Conservation (phyloP, 768 basidiomycete species). For the Lenzites betulinus region DNA sequence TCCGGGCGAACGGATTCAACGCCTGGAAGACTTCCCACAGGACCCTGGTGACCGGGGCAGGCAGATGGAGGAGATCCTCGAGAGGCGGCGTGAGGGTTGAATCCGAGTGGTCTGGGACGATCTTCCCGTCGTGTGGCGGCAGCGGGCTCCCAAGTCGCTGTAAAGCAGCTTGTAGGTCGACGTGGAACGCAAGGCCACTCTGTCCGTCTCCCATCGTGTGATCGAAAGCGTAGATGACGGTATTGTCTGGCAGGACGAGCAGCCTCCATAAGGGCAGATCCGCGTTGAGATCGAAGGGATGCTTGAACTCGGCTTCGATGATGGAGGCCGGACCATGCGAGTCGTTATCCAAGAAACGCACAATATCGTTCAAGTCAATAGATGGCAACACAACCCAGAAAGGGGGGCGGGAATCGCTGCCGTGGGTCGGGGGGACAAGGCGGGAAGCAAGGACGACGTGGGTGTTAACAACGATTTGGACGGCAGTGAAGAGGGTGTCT, state of each 20-base stretch:
- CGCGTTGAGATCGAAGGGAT: constrained; percentile 30
- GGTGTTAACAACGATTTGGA: constrained; percentile 30
- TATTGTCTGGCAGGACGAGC: constrained; percentile 34
- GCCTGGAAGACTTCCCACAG: constrained; percentile 27
- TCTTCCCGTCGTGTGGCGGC: constrained; percentile 4
- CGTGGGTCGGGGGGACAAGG: constrained; percentile 7
- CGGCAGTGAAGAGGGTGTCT: constrained; percentile 30
- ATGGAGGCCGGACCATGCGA: constrained; percentile 21
- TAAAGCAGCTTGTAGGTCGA: constrained; percentile 35
- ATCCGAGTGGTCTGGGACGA: constrained; percentile 23
- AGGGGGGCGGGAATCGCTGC: constrained; percentile 15
- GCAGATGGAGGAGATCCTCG: constrained; percentile 30
- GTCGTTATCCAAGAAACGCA: constrained; percentile 32
- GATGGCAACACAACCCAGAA: constrained; percentile 32
- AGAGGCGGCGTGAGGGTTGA: constrained; percentile 30
- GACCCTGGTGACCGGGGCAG: constrained; percentile 32
- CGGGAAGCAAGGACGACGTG: constrained; percentile 36
- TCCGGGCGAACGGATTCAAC: constrained; percentile 36
- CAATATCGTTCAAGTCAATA: constrained; percentile 34
- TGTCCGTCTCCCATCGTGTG: constrained; percentile 44
- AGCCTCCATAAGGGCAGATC: constrained; percentile 42
- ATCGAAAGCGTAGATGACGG: constrained; percentile 39
- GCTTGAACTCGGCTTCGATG: constrained; percentile 32
- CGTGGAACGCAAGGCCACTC: constrained; percentile 42
- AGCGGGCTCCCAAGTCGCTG: constrained; percentile 9